A percentile compares a stretch with the other conserved stretches of the same genome.
Evolutionary conservation across 176 grass and related monocot genomes (phyloP).

Genomic region (Aechmea fasciata): DNA sequence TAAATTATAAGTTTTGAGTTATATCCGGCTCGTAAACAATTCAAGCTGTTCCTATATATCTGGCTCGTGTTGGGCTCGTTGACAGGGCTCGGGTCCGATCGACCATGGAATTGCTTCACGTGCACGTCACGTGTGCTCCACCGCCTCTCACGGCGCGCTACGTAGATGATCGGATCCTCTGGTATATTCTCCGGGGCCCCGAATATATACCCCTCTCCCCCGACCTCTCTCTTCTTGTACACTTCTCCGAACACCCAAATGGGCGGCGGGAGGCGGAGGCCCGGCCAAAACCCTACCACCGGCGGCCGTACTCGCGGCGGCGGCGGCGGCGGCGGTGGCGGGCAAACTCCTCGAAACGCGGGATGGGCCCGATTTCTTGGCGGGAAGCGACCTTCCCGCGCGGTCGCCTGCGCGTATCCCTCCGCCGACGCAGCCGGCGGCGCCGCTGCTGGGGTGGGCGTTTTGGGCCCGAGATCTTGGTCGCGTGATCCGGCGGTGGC

Average conservation of each 20-base stretch:
- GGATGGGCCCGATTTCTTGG: slow-evolving; percentile 11
- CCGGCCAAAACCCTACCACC: too few relatives aligned
- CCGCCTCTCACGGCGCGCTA: too few relatives aligned
- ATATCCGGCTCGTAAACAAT: too few relatives aligned
- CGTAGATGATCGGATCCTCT: too few relatives aligned
- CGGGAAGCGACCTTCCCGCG: not conserved
- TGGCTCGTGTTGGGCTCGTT: too few relatives aligned
- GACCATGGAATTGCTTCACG: too few relatives aligned
- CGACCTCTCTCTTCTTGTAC: not conserved
- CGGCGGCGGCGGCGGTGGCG: not conserved
- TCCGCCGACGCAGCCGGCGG: slow-evolving; percentile 3
- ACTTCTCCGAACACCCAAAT: not conserved
- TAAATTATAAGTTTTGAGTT: too few relatives aligned
- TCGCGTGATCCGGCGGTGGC: slow-evolving; percentile 37
- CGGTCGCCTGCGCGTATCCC: not conserved
- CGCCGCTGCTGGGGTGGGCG: slow-evolving; percentile 17
- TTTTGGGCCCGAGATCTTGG: slow-evolving; percentile 7
- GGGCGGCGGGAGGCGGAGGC: not conserved
- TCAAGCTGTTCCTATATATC: too few relatives aligned
- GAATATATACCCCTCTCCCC: not conserved
- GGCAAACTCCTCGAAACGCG: not conserved
- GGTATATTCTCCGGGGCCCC: too few relatives aligned
- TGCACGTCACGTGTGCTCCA: too few relatives aligned
- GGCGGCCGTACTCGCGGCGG: too few relatives aligned
- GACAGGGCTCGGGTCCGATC: too few relatives aligned